Base-by-base conservation (phyloP, 169 alveolate genomes). In the Plasmodium chabaudi region DNA sequence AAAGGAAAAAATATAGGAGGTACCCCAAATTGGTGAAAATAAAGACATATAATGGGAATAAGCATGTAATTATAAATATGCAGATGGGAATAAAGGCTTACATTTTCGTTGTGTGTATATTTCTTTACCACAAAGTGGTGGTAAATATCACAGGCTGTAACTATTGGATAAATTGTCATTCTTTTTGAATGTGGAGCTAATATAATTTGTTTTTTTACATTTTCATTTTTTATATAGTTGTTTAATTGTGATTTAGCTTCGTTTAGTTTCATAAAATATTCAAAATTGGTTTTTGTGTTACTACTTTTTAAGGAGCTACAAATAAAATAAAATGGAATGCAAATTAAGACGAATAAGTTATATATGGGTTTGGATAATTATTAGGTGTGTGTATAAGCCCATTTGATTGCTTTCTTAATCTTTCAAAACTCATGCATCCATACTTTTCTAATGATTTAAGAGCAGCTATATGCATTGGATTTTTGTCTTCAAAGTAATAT, bases 91-190 rank as follows among this genome's bases (percentile, higher is more conserved):
- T 19, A n/a, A 27, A 3, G 57, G 15, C 44, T 79, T 67, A 79
- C 89, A 47, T 79, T 79, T 61, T 79, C 89, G 39, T 65, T 79
- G 68, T 79, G 82, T 13, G 89, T 67, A 17, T 79, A 79, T 59
- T 79, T 79, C 68, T 79, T 79, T 47, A 79, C 89, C 6, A 47
- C 74, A 79, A 79, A 79, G 21, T 79, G 79, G 42, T 65, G 89
- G 42, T 79, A 79, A 59, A 79, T 79, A 39, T 79, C 89, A 71
- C 70, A 65, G 13, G 82, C 27, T 10, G 89, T 67, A 56, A 79
- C 47, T 39, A 79, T 79, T 23, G 72, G 51, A 42, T 79, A 79
- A 19, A 79, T 79, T 25, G 89, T 79, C 89, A 79, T 79, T 60
- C 89, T 57, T 47, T 79, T 79, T n/a, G 89, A 79, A 42, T 79